phyloP scores from a whole-genome alignment of 1,284 basidiomycete genomes.

The Trametes sp. region DNA sequence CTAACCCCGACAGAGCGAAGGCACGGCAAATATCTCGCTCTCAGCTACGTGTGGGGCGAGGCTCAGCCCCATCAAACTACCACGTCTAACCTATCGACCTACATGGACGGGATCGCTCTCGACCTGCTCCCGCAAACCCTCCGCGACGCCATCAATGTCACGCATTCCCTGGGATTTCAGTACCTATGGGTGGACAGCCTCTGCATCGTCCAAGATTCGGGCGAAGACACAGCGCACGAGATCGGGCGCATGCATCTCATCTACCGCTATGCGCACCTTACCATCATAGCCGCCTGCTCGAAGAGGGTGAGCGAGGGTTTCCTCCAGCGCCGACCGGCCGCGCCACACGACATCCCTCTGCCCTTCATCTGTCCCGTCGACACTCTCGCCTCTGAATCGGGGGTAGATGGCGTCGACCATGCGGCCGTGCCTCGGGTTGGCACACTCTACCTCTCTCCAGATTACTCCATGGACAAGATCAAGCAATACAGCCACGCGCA shows the following conservation, averaged over 20 bases:
- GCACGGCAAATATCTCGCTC: constrained; percentile 11
- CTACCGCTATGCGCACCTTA: constrained; percentile 7
- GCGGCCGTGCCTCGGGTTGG: not conserved
- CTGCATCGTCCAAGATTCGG: constrained; percentile 15
- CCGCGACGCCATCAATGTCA: constrained; percentile 2
- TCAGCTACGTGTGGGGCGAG: constrained; percentile 29
- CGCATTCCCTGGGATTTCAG: not conserved
- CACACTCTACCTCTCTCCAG: constrained; percentile 10
- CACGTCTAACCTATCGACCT: constrained; percentile 2
- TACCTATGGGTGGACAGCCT: constrained; percentile 13
- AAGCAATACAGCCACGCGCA: not conserved
- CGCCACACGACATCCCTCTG: not conserved
- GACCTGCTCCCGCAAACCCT: constrained; percentile 4
- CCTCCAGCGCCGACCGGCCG: not conserved
- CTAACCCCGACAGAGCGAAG: not conserved
- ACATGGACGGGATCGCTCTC: not conserved
- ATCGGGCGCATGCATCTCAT: constrained; percentile 5
- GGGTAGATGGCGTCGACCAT: too few species aligned
- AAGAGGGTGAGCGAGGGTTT: not conserved
- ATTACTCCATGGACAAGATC: constrained; percentile 2
- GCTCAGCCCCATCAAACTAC: constrained; percentile 11
- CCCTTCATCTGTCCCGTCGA: constrained; percentile 1
- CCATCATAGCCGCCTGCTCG: constrained; percentile 11
- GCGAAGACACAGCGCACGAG: constrained; percentile 7
- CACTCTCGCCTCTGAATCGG: too few species aligned